Conservation (phyloP, 768 basidiomycete species). For the Agrocybe pediades region DNA sequence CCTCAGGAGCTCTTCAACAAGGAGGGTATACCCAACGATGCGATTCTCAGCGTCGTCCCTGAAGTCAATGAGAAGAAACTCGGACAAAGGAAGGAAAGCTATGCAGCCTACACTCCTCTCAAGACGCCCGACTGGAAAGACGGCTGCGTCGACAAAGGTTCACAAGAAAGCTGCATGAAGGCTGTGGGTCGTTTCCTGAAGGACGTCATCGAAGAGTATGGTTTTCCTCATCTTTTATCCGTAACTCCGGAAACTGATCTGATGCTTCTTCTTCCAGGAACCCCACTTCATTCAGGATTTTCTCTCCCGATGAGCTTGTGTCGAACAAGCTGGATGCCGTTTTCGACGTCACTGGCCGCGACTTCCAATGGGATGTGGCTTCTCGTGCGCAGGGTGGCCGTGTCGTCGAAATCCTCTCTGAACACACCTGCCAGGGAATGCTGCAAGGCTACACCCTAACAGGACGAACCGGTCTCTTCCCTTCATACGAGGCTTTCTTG, state of each 20-base stretch:
- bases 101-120: conserved; percentile 62
- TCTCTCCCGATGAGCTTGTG: conserved; percentile 87
- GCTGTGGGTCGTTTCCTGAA: conserved; percentile 58
- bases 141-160: conserved; percentile 51
- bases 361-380: conserved; percentile 85
- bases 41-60: conserved; percentile 65
- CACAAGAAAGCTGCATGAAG: conserved; percentile 79
- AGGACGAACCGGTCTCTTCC: conserved; percentile 83
- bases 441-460: conserved; percentile 92
- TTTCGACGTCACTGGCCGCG: conserved; percentile 64
- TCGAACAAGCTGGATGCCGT: conserved; percentile 89
- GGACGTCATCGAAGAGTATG: conserved; percentile 57
- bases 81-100: conserved; percentile 71
- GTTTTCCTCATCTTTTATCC: neutral
- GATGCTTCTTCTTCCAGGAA: conserved; percentile 56
- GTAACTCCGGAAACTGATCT: neutral
- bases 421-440: conserved; percentile 90
- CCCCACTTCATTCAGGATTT: conserved; percentile 79
- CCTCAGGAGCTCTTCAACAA: conserved; percentile 66
- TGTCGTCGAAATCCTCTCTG: conserved; percentile 86
- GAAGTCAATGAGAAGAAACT: conserved; percentile 57
- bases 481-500: conserved; percentile 89
- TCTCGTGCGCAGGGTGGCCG: conserved; percentile 74
- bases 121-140: conserved; percentile 66
- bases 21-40: conserved; percentile 51